Evolutionary conservation across 495 filamentous ascomycete genomes (phyloP).

Genomic region (Talaromyces stipitatus): DNA sequence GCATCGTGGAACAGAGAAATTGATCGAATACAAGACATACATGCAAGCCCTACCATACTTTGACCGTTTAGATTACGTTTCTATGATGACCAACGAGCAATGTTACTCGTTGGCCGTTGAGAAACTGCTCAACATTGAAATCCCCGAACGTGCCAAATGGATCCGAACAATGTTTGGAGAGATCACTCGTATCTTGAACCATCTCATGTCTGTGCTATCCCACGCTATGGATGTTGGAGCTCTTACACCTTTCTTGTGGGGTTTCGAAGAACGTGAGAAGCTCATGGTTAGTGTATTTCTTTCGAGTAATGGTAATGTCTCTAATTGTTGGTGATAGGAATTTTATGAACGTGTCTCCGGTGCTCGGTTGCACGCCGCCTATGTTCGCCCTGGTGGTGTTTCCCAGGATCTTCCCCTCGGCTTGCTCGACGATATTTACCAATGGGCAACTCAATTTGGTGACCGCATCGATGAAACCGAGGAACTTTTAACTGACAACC

Average conservation of each 20-base stretch:
- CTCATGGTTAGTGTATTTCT: conserved; percentile 69
- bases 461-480: conserved; percentile 99
- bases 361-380: conserved; percentile 95
- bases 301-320: neutral
- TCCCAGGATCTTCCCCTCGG: conserved; percentile 91
- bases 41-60: conserved; percentile 98
- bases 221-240: conserved; percentile 99
- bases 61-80: conserved; percentile 96
- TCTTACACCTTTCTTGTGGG: conserved; percentile 97
- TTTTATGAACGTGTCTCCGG: conserved; percentile 99
- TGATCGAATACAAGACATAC: conserved; percentile 99
- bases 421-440: conserved; percentile 97
- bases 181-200: conserved; percentile 91
- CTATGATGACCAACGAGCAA: conserved; percentile 99
- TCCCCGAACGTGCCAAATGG: conserved; percentile 92
- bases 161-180: conserved; percentile 96
- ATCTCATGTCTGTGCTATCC: conserved; percentile 94
- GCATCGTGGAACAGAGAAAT: conserved; percentile 97
- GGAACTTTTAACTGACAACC: conserved; percentile 97
- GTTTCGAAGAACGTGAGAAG: conserved; percentile 99
- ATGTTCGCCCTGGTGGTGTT: conserved; percentile 95
- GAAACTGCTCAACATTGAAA: conserved; percentile 96
- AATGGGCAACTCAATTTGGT: conserved; percentile 99
- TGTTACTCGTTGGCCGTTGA: conserved; percentile 92
- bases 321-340: conserved; percentile 54